phyloP scores from a whole-genome alignment of 805 yeast species.

The Candida pseudofarinosa region DNA sequence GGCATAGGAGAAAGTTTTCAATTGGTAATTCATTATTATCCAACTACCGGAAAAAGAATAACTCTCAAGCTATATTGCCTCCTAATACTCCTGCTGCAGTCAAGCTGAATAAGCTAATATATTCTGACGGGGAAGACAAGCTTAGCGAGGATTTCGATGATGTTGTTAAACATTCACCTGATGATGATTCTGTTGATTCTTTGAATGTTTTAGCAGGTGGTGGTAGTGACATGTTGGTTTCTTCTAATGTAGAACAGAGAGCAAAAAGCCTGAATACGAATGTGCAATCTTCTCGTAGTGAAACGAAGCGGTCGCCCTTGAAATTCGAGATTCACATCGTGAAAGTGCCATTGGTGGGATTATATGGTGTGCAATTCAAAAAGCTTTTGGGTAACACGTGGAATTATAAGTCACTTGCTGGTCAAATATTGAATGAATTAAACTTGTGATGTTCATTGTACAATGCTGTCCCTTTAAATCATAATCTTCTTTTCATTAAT shows the following conservation, averaged over 20 bases:
- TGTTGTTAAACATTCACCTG: slow-evolving; percentile 22
- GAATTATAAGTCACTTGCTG: slow-evolving; percentile 89
- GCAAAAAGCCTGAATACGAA: slow-evolving; percentile 32
- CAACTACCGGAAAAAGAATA: slow-evolving; percentile 46
- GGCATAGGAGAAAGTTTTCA: slow-evolving; percentile 60
- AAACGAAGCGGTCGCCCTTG: slow-evolving; percentile 48
- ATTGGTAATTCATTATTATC: slow-evolving; percentile 55
- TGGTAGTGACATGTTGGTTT: slow-evolving; percentile 57
- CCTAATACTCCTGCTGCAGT: slow-evolving; percentile 58
- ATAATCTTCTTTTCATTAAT: background rate
- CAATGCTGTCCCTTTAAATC: background rate
- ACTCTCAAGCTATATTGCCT: slow-evolving; percentile 37
- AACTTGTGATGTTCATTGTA: slow-evolving; percentile 40
- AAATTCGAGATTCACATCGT: slow-evolving; percentile 90
- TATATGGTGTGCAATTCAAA: slow-evolving; percentile 93
- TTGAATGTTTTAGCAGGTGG: slow-evolving; percentile 49
- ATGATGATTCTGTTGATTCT: slow-evolving; percentile 60
- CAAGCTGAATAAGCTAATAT: slow-evolving; percentile 25
- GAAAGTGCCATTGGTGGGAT: slow-evolving; percentile 83
- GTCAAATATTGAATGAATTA: slow-evolving; percentile 70
- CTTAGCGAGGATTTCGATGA: slow-evolving; percentile 28
- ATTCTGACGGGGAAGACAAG: slow-evolving; percentile 25
- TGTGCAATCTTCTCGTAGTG: slow-evolving; percentile 14
- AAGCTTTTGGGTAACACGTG: slow-evolving; percentile 91
- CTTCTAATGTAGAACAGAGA: slow-evolving; percentile 54